Conservation (phyloP, 495 filamentous ascomycete species). For the Friedmanniomyces simplex region DNA sequence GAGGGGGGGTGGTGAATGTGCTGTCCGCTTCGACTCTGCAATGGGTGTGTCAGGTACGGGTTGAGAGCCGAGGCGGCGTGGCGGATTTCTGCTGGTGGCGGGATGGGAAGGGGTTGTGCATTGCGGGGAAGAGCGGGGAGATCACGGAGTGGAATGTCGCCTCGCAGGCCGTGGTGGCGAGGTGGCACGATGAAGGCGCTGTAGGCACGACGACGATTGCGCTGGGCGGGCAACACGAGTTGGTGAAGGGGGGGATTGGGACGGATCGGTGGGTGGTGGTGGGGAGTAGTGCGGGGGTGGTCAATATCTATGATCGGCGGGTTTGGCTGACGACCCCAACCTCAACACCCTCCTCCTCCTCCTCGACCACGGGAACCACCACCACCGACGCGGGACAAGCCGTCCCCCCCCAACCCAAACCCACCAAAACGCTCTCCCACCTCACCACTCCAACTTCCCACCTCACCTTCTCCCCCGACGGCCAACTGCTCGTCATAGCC, state of each 20-base stretch:
- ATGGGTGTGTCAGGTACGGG: constrained; percentile 74
- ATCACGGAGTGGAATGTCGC: constrained; percentile 80
- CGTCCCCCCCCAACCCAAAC: constrained; percentile 51
- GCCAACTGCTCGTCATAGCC: constrained; percentile 75
- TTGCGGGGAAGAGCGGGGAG: constrained; percentile 76
- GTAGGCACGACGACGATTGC: constrained; percentile 73
- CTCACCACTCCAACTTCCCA: constrained; percentile 72
- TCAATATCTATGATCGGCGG: constrained; percentile 85
- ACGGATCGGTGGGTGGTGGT: constrained; percentile 80
- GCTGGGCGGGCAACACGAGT: constrained; percentile 53
- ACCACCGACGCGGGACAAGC: background rate
- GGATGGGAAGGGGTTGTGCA: constrained; percentile 63
- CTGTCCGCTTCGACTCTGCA: constrained; percentile 71
- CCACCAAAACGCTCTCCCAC: constrained; percentile 63
- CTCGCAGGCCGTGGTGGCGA: constrained; percentile 53
- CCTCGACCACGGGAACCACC: too few relatives aligned
- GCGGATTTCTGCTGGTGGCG: constrained; percentile 88
- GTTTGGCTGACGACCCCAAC: constrained; percentile 39
- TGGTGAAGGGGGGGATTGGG: constrained; percentile 51
- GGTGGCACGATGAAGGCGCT: constrained; percentile 86
- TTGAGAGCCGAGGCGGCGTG: constrained; percentile 73
- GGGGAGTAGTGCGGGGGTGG: constrained; percentile 71
- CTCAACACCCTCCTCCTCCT: too few relatives aligned
- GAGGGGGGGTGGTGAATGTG: constrained; percentile 79
- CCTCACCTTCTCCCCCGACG: constrained; percentile 72